Evolutionary conservation across 169 alveolate genomes (phyloP).

Genomic region (Plasmodium gallinaceum): DNA sequence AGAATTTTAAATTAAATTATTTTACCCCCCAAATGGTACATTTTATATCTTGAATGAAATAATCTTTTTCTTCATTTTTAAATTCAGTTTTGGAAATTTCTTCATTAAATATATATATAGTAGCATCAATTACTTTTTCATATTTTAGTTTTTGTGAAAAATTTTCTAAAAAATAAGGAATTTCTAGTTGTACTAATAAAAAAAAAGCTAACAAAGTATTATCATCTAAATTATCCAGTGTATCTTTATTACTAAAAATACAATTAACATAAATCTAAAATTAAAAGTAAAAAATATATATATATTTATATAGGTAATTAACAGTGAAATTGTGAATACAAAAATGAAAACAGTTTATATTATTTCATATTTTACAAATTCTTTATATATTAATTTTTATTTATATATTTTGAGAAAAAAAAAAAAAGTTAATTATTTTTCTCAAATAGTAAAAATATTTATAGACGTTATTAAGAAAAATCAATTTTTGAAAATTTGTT

Average conservation of each 20-base stretch:
- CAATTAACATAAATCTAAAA: constrained; percentile 6
- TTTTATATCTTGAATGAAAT: constrained; percentile 23
- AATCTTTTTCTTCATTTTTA: constrained; percentile 26
- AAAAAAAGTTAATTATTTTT: too few relatives aligned
- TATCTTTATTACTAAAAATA: not conserved
- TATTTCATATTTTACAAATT: not conserved
- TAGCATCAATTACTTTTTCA: constrained; percentile 51
- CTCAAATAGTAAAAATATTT: too few relatives aligned
- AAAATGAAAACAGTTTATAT: not conserved
- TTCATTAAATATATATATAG: constrained; percentile 20
- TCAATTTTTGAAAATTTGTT: too few relatives aligned
- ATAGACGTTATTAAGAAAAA: too few relatives aligned
- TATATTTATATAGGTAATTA: not conserved
- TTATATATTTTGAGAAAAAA: not conserved
- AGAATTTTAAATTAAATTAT: too few relatives aligned
- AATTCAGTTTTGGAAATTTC: not conserved
- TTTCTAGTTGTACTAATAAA: constrained; percentile 40
- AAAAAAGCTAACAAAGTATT: constrained; percentile 41
- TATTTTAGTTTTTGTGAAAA: constrained; percentile 29
- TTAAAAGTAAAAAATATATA: not conserved
- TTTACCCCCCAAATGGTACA: constrained; percentile 26
- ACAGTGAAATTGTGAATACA: not conserved
- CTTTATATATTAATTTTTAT: not conserved
- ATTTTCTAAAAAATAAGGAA: constrained; percentile 25
- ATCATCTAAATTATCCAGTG: constrained; percentile 24